Percentiles rank a stretch among this genome's conserved stretches.
phyloP scores from a whole-genome alignment of 1,284 basidiomycete genomes.

The Ceratobasidium sp. region DNA sequence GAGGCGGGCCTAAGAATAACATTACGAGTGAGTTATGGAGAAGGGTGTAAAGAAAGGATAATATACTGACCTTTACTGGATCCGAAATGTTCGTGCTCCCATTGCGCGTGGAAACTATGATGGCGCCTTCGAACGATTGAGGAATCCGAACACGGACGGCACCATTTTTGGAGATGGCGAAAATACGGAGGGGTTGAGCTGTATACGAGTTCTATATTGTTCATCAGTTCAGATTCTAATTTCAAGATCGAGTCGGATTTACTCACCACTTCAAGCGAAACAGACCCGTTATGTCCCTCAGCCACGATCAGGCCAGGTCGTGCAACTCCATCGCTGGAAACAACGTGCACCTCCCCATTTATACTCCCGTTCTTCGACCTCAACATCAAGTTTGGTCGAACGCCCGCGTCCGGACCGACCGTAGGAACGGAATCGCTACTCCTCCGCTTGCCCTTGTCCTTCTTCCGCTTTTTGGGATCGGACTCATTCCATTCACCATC shows the following conservation, averaged over 20 bases:
- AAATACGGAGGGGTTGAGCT: conserved; percentile 24
- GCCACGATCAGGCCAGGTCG: conserved; percentile 20
- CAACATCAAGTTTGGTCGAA: conserved; percentile 38
- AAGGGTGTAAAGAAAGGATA: not conserved
- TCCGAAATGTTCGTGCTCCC: conserved; percentile 34
- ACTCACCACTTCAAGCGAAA: conserved; percentile 31
- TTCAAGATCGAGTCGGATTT: not conserved
- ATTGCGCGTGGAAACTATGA: conserved; percentile 5
- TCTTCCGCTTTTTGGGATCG: conserved; percentile 18
- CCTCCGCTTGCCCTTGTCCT: conserved; percentile 38
- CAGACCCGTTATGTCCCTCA: conserved; percentile 31
- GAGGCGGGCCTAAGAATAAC: conserved; percentile 10
- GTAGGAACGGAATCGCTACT: not conserved
- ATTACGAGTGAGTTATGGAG: not conserved
- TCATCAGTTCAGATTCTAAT: not conserved
- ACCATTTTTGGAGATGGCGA: conserved; percentile 34
- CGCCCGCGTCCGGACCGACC: not conserved
- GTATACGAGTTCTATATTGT: not conserved
- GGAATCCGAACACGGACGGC: conserved; percentile 31
- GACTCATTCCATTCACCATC: conserved; percentile 39
- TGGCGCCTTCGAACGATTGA: conserved; percentile 35
- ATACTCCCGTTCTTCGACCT: conserved; percentile 32
- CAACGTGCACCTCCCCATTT: conserved; percentile 33
- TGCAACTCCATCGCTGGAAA: conserved; percentile 22
- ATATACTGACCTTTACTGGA: conserved; percentile 11